phyloP scores from a whole-genome alignment of 495 filamentous ascomycete species.

The Astrothelium macrocarpum region DNA sequence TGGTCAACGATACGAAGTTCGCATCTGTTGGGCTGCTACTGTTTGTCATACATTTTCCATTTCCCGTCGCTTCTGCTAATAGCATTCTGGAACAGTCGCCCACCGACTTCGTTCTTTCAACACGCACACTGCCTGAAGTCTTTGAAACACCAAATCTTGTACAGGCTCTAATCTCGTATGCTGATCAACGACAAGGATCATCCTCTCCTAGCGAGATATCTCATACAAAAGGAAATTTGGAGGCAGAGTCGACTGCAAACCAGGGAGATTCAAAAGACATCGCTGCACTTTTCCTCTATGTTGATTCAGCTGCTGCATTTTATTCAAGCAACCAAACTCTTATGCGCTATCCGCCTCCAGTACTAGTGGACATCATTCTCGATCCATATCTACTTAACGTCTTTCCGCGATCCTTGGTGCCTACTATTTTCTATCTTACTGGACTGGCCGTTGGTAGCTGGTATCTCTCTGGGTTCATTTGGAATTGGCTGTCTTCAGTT shows the following conservation, averaged over 20 bases:
- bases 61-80: background rate
- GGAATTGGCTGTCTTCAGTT: conserved; percentile 20
- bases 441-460: conserved; percentile 27
- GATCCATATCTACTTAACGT: conserved; percentile 58
- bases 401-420: conserved; percentile 32
- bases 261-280: conserved; percentile 15
- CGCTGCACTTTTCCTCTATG: conserved; percentile 58
- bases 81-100: conserved; percentile 56
- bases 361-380: conserved; percentile 77
- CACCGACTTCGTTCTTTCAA: conserved; percentile 62
- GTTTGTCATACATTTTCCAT: conserved; percentile 40
- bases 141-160: conserved; percentile 53
- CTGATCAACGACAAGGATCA: conserved; percentile 39
- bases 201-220: background rate
- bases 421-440: conserved; percentile 31
- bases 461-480: conserved; percentile 31
- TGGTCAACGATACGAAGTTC: conserved; percentile 77
- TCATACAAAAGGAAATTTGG: conserved; percentile 5
- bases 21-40: conserved; percentile 88
- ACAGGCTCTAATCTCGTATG: conserved; percentile 53
- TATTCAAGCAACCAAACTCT: conserved; percentile 61
- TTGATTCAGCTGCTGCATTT: conserved; percentile 73
- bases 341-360: conserved; percentile 66
- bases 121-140: conserved; percentile 48
- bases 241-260: conserved; percentile 21